Conservation (phyloP, 768 basidiomycete species). For the Hypholoma sublateritium region DNA sequence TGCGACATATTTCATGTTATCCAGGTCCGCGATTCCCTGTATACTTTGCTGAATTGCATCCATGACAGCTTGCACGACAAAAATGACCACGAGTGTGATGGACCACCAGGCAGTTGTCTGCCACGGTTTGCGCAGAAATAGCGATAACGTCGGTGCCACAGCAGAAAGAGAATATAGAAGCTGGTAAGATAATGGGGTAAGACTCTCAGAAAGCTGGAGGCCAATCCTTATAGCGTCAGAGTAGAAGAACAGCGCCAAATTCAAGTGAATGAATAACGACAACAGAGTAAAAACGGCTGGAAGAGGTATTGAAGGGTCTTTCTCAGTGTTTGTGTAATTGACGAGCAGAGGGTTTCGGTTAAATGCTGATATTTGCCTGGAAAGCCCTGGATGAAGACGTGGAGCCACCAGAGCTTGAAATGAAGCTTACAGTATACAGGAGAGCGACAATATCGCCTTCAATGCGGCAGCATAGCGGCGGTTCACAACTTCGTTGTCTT, state of each 20-base stretch:
- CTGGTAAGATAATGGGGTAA: slow-evolving; percentile 33
- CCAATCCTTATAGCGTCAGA: slow-evolving; percentile 34
- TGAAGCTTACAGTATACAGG: not conserved
- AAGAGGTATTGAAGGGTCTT: slow-evolving; percentile 38
- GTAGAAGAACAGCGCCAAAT: slow-evolving; percentile 44
- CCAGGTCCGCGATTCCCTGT: slow-evolving; percentile 47
- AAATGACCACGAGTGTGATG: slow-evolving; percentile 40
- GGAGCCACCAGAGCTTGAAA: not conserved
- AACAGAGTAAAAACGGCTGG: slow-evolving; percentile 46
- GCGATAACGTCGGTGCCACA: slow-evolving; percentile 47
- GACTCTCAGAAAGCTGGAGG: slow-evolving; percentile 23
- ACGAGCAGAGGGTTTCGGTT: slow-evolving; percentile 46
- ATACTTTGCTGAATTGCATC: slow-evolving; percentile 44
- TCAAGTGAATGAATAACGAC: slow-evolving; percentile 50
- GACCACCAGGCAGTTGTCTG: slow-evolving; percentile 57
- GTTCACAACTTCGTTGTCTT: slow-evolving; percentile 43
- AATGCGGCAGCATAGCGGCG: slow-evolving; percentile 38
- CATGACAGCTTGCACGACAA: slow-evolving; percentile 44
- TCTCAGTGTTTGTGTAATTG: slow-evolving; percentile 35
- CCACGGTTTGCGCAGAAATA: slow-evolving; percentile 51
- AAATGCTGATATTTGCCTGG: slow-evolving; percentile 46
- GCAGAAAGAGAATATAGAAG: slow-evolving; percentile 35
- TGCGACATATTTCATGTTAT: slow-evolving; percentile 53
- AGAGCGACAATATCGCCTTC: slow-evolving; percentile 27
- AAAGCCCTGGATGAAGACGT: not conserved